Conservation (phyloP, 192 early-diverging fungal species). For the Coemansia sp. region DNA sequence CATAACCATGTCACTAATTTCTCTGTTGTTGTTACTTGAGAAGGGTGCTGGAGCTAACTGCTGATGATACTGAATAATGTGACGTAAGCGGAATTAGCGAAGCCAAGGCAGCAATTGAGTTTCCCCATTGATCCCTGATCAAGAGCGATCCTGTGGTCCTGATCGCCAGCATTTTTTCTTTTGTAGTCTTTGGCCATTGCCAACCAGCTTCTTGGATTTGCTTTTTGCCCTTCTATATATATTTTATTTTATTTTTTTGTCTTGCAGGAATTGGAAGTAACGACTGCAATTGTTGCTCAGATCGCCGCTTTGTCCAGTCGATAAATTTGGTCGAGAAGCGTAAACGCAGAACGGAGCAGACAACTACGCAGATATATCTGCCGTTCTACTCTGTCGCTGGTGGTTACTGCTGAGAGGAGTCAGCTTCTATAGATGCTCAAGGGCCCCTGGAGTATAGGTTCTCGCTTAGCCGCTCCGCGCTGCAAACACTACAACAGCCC, state of each 20-base stretch:
- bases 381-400: not conserved
- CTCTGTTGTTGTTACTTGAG: too few relatives aligned
- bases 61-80: too few relatives aligned
- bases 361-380: not conserved
- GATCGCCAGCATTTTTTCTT: not conserved
- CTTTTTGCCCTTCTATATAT: not conserved
- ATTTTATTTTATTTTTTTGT: not conserved
- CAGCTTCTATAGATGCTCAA: not conserved
- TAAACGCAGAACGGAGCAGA: not conserved
- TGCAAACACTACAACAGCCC: not conserved
- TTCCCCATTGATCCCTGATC: not conserved
- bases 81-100: too few relatives aligned
- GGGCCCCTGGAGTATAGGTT: slow-evolving; percentile 5
- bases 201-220: not conserved
- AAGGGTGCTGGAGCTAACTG: too few relatives aligned
- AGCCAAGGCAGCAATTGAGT: too few relatives aligned
- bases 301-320: not conserved
- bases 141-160: not conserved
- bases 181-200: not conserved
- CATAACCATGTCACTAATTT: too few relatives aligned
- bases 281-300: not conserved
- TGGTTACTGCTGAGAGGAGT: not conserved
- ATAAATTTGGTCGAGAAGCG: not conserved
- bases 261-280: not conserved
- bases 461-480: slow-evolving; percentile 6